Evolutionary conservation across 139 green algal genomes (phyloP).

Genomic region (Auxenochlorella pyrenoidosa): DNA sequence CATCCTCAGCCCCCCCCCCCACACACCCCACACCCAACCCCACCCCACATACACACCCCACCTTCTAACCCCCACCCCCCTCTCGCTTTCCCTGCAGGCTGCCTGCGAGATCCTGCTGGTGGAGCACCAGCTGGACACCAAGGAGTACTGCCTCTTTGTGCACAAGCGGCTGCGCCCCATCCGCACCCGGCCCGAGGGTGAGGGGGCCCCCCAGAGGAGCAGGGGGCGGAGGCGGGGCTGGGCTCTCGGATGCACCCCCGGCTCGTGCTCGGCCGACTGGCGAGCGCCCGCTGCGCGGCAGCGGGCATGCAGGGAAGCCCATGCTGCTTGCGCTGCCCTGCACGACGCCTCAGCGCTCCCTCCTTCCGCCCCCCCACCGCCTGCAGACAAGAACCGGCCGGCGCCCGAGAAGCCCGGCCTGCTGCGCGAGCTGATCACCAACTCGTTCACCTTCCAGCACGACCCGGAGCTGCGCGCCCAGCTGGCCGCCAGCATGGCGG

Average conservation of each 20-base stretch:
- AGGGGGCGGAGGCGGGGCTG: background rate
- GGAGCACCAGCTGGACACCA: constrained; percentile 36
- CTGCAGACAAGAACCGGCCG: background rate
- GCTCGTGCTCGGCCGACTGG: background rate
- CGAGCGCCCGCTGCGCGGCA: background rate
- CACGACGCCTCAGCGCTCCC: background rate
- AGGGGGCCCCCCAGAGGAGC: background rate
- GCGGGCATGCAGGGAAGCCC: background rate
- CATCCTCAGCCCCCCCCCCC: too few relatives aligned
- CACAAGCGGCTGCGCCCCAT: constrained; percentile 53
- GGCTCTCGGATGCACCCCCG: background rate
- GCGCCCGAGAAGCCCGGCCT: constrained; percentile 1
- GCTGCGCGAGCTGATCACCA: constrained; percentile 30
- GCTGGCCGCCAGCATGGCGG: background rate
- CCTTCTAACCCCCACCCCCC: background rate
- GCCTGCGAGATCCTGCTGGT: constrained; percentile 31
- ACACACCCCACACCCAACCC: too few relatives aligned
- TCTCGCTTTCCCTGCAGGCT: background rate
- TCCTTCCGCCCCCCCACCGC: background rate
- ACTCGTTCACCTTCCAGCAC: constrained; percentile 17
- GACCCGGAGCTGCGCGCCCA: constrained; percentile 13
- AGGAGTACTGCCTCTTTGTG: constrained; percentile 42
- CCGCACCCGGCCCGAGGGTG: constrained; percentile 36
- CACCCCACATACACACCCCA: too few relatives aligned
- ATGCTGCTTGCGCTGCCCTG: background rate